Evolutionary conservation across 352 stramenopile species (phyloP).

Genomic region (Globisporangium acanthophoron): DNA sequence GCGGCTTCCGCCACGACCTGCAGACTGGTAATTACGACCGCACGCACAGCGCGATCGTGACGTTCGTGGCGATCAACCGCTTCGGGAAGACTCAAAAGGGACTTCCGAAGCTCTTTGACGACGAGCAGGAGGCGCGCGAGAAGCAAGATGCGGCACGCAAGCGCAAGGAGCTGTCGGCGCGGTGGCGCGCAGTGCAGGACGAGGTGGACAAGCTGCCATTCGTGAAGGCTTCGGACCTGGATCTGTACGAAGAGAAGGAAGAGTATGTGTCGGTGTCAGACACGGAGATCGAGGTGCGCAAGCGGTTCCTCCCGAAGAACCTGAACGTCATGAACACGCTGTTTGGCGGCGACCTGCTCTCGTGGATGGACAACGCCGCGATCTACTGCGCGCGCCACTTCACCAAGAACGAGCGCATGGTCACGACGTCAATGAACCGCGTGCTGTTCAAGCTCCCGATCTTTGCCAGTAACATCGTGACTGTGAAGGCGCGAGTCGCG

Average conservation of each 20-base stretch:
- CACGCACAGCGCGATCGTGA: conserved; percentile 67
- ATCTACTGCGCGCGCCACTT: conserved; percentile 24
- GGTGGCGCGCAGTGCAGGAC: conserved; percentile 62
- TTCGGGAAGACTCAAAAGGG: conserved; percentile 46
- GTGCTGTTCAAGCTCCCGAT: conserved; percentile 27
- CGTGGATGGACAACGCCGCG: conserved; percentile 20
- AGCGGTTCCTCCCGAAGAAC: conserved; percentile 66
- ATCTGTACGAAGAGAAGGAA: conserved; percentile 4
- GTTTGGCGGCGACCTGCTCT: conserved; percentile 2
- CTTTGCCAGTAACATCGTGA: conserved; percentile 20
- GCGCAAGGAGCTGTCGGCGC: conserved; percentile 43
- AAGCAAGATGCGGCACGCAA: conserved; percentile 28
- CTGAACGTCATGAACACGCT: conserved; percentile 35
- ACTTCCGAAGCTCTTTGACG: conserved; percentile 39
- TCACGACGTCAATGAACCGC: conserved; percentile 21
- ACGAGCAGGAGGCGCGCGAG: conserved; percentile 20
- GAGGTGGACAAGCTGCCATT: conserved; percentile 54
- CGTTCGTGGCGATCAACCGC: conserved; percentile 52
- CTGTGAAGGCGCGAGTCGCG: conserved; percentile 18
- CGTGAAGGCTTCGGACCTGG: conserved; percentile 5
- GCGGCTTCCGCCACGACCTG: conserved; percentile 55
- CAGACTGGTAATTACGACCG: conserved; percentile 60
- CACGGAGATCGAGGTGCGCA: conserved; percentile 68
- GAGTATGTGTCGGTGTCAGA: conserved; percentile 46
- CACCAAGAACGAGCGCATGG: conserved; percentile 23